Base-by-base conservation (phyloP, 164 flowering plant genomes). In the Dillenia turbinata region DNA sequence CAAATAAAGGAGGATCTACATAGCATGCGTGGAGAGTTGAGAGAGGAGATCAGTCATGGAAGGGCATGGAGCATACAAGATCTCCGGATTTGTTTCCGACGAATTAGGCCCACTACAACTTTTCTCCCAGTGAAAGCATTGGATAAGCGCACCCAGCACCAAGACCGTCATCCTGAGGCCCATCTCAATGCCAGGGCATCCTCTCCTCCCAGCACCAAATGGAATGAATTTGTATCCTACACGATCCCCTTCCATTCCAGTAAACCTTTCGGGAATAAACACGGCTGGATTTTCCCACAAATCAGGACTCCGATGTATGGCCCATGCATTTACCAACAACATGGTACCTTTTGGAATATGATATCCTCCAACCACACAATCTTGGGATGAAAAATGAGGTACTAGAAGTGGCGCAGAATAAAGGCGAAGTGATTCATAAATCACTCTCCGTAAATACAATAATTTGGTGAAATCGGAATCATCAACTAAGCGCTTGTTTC, bases 71-170 rank as follows among this genome's bases (percentile, higher is more conserved):
- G 22, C 22, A 19, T 19, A 19, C 22, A 19, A 19, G 22, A 19
- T 19, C 22, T 19, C 22, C 22, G 22, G 22, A 19, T 19, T 19
- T 19, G 22, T 1, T 1, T 19, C 22, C 22, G 22, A 19, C 22
- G 22, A 19, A 1, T 19, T 19, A 19, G 22, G 22, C 40, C 5
- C 6, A 4, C 40, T 6, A 5, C 40, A 5, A 33, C 40, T 51
- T 9, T 52, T 70, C 12, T 61, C 72, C 74, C 71, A 73, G 0
- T 73, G 74, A 49, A 77, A 77, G 40, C 74, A 67, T 51, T 73
- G 80, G 43, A 77, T 55, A 6, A 77, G 13, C 1, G 65, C 24
- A 4, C 74, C 80, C 26, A 77, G 44, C 0, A 51, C 60, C 57
- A 73, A 24, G 22, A 68, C 70, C 16, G 73, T 52, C 33, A 65